Conservation (phyloP, 2,329 filamentous ascomycete genomes). For the Pseudogymnoascus pannorum region DNA sequence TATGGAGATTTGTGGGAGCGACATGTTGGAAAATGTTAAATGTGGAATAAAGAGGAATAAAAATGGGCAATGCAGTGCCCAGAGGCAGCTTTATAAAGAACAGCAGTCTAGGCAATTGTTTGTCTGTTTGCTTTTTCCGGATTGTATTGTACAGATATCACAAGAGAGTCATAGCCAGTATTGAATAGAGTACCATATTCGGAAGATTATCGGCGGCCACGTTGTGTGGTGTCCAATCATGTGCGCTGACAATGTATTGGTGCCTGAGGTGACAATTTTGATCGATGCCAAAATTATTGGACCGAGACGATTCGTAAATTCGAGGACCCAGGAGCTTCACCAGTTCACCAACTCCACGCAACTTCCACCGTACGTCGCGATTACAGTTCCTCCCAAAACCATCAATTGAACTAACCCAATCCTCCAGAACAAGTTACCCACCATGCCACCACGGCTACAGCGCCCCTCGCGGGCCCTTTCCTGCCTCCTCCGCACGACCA, state of each 20-base stretch:
- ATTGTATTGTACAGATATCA: slow-evolving; percentile 4
- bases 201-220: slow-evolving; percentile 1
- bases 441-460: slow-evolving; percentile 45
- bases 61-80: background rate
- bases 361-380: background rate
- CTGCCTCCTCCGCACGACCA: slow-evolving; percentile 29
- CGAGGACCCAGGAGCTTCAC: slow-evolving; percentile 1
- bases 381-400: background rate
- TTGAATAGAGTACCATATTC: slow-evolving; percentile 1
- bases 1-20: slow-evolving; percentile 36
- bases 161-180: background rate
- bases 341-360: slow-evolving; percentile 6
- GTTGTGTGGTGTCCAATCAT: background rate
- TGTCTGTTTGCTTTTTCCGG: background rate
- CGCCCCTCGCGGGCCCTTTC: slow-evolving; percentile 25
- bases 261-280: background rate
- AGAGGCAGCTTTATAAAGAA: background rate
- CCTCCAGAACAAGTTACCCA: slow-evolving; percentile 11
- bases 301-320: slow-evolving; percentile 5
- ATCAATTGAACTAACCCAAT: background rate
- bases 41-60: background rate
- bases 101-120: background rate
- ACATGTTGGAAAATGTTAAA: background rate
- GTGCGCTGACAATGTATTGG: background rate
- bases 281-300: background rate